These are phyloP conservation scores for Pleurotus eryngii DNA, from an alignment of 768 basidiomycete species.

Conservation along the genomic window DNA sequence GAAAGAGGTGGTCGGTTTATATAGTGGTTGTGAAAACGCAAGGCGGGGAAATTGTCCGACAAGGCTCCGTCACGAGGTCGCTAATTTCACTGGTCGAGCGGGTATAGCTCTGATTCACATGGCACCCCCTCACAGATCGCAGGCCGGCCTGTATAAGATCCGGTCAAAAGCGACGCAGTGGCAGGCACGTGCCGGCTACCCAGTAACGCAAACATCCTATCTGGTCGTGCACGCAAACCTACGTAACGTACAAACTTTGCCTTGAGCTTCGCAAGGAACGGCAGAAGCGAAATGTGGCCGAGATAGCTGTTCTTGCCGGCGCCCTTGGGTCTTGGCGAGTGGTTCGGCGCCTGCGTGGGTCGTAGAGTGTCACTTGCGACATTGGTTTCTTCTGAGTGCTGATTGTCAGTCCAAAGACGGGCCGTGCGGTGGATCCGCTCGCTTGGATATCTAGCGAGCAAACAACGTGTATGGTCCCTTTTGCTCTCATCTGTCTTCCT, in stretches of 20 bases:
- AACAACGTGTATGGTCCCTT: not conserved
- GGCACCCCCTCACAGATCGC: not conserved
- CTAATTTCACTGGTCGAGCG: not conserved
- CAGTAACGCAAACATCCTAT: not conserved
- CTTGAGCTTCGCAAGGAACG: not conserved
- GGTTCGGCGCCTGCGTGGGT: constrained; percentile 1
- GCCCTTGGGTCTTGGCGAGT: not conserved
- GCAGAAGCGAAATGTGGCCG: not conserved
- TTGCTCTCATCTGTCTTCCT: not conserved
- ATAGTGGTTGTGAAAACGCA: constrained; percentile 7
- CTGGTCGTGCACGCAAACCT: not conserved
- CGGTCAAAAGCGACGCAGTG: not conserved
- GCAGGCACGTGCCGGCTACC: not conserved
- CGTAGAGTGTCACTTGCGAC: not conserved
- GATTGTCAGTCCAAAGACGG: not conserved
- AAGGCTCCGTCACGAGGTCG: not conserved
- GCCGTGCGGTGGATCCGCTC: not conserved
- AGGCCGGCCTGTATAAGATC: not conserved
- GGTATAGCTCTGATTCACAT: constrained; percentile 6
- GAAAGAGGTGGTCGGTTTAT: constrained; percentile 1
- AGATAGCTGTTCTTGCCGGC: not conserved
- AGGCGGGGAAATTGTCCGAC: constrained; percentile 5
- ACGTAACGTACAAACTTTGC: not conserved
- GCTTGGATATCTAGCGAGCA: not conserved
- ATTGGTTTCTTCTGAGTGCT: constrained; percentile 1